These are phyloP conservation scores for Myotisia sp. DNA, from an alignment of 2,329 filamentous ascomycete species.

Conservation along the genomic window DNA sequence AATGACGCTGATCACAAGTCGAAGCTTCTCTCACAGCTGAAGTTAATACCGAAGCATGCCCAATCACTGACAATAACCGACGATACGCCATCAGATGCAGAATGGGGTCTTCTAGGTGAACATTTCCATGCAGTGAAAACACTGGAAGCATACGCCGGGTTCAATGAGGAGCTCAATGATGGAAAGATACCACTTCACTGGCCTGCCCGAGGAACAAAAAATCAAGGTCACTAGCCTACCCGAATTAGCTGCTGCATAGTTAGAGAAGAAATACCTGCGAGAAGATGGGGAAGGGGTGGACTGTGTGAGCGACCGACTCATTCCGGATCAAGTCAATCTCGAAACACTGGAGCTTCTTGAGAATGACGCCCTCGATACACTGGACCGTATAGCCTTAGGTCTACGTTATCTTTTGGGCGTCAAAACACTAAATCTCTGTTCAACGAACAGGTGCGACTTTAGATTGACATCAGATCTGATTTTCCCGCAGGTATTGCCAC, in stretches of 20 bases:
- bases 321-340: slow-evolving; percentile 8
- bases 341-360: slow-evolving; percentile 17
- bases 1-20: neutral
- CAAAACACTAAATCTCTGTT: slow-evolving; percentile 13
- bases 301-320: too few relatives aligned
- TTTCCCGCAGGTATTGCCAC: slow-evolving; percentile 11
- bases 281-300: too few relatives aligned
- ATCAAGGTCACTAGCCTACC: too few relatives aligned
- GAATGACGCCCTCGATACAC: slow-evolving; percentile 16
- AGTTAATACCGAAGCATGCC: slow-evolving; percentile 11
- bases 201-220: slow-evolving; percentile 12
- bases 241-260: too few relatives aligned
- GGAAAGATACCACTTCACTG: slow-evolving; percentile 16
- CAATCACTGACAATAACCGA: slow-evolving; percentile 12
- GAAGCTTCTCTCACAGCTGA: slow-evolving; percentile 10
- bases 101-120: slow-evolving; percentile 16
- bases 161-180: slow-evolving; percentile 16
- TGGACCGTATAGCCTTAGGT: slow-evolving; percentile 14
- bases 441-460: slow-evolving; percentile 15
- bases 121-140: slow-evolving; percentile 15
- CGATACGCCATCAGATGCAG: slow-evolving; percentile 14
- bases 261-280: too few relatives aligned
- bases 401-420: slow-evolving; percentile 14
- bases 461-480: slow-evolving; percentile 8
- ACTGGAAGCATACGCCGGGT: slow-evolving; percentile 14